phyloP scores from a whole-genome alignment of 176 grass and related monocot species.

The Poa pratensis region DNA sequence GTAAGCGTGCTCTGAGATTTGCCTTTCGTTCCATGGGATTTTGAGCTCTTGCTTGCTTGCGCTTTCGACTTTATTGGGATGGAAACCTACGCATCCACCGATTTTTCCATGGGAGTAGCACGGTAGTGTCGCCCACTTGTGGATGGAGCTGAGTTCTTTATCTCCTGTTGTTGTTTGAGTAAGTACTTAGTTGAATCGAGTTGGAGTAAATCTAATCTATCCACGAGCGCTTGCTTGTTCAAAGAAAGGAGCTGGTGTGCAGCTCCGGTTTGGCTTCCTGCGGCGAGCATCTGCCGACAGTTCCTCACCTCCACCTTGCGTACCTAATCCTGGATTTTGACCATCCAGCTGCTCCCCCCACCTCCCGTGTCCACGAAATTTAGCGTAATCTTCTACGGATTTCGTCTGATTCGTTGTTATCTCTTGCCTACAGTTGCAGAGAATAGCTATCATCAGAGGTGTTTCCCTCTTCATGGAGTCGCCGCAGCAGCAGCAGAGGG shows the following conservation, averaged over 20 bases:
- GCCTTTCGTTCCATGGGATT: constrained; percentile 41
- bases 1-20: constrained; percentile 36
- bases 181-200: constrained; percentile 10
- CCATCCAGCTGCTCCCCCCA: constrained; percentile 42
- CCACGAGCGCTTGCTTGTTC: neutral
- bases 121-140: neutral
- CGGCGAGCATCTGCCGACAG: constrained; percentile 46
- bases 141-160: constrained; percentile 15
- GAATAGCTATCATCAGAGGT: neutral
- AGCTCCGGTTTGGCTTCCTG: constrained; percentile 27
- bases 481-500: constrained; percentile 38
- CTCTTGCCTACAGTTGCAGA: constrained; percentile 23
- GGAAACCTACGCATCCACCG: constrained; percentile 33
- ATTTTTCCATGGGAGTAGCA: neutral
- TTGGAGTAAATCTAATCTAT: constrained; percentile 7
- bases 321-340: constrained; percentile 55
- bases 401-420: constrained; percentile 42
- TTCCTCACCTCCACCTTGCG: constrained; percentile 26
- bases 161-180: neutral
- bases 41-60: constrained; percentile 25
- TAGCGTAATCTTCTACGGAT: neutral
- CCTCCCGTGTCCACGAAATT: constrained; percentile 8
- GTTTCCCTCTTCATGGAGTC: constrained; percentile 40
- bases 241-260: constrained; percentile 16
- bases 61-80: constrained; percentile 34